Percentiles rank a stretch among this genome's conserved stretches.
phyloP scores from a whole-genome alignment of 352 stramenopile genomes.

The Phytophthora agathidicida region DNA sequence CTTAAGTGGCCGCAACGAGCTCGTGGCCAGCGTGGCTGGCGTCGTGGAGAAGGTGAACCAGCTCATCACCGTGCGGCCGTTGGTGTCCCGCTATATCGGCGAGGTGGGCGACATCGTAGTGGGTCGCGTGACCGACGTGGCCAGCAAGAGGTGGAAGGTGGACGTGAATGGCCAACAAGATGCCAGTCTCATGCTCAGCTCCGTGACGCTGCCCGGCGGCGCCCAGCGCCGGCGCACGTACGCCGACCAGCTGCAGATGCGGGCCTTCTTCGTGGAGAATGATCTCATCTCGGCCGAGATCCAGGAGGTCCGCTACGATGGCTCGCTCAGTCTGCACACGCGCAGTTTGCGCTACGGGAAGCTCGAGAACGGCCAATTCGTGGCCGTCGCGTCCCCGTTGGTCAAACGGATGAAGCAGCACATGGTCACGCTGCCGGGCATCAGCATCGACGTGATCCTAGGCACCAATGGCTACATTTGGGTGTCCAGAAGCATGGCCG shows the following conservation, averaged over 20 bases:
- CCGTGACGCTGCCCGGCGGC: constrained; percentile 95
- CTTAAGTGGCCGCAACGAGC: constrained; percentile 79
- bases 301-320: constrained; percentile 90
- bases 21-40: constrained; percentile 93
- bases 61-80: constrained; percentile 94
- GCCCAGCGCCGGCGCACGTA: constrained; percentile 96
- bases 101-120: constrained; percentile 98
- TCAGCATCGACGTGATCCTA: constrained; percentile 92
- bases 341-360: constrained; percentile 95
- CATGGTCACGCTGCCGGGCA: constrained; percentile 84
- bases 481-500: constrained; percentile 90
- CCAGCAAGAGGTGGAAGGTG: constrained; percentile 95
- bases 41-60: constrained; percentile 98
- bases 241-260: constrained; percentile 98
- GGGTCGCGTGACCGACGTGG: constrained; percentile 94
- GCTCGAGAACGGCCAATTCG: constrained; percentile 94
- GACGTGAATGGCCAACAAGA: constrained; percentile 90
- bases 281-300: constrained; percentile 95
- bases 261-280: constrained; percentile 94
- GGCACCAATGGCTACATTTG: constrained; percentile 96
- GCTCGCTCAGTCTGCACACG: constrained; percentile 94
- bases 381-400: constrained; percentile 87
- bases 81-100: constrained; percentile 91
- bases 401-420: constrained; percentile 96
- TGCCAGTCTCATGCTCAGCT: constrained; percentile 91